These are phyloP conservation scores for Populus hybrid DNA, from an alignment of 441 rosid genomes.

Conservation along the genomic window DNA sequence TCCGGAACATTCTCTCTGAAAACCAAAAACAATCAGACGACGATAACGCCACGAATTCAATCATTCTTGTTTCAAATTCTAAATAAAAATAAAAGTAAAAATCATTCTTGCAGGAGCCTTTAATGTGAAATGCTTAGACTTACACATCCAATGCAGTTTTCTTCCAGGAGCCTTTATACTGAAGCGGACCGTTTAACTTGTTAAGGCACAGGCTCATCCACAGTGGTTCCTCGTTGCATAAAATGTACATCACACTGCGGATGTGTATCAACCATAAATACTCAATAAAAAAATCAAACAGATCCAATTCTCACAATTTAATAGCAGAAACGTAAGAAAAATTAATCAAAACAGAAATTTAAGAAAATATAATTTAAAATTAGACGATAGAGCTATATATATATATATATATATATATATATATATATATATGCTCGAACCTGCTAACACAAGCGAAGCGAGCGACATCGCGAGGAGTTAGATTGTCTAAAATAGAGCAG, in stretches of 20 bases:
- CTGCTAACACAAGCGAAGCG: conserved; percentile 93
- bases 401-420: too few species aligned
- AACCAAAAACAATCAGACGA: conserved; percentile 11
- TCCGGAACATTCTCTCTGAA: conserved; percentile 60
- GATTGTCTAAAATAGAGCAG: conserved; percentile 56
- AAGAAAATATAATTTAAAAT: neutral
- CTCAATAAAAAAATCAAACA: neutral
- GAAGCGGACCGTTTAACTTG: conserved; percentile 46
- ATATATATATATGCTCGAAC: conserved; percentile 37
- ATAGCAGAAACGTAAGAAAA: neutral
- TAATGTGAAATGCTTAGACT: conserved; percentile 20
- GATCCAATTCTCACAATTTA: neutral
- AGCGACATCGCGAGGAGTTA: conserved; percentile 70
- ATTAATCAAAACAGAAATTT: neutral
- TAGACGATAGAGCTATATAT: neutral
- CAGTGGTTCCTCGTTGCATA: conserved; percentile 88
- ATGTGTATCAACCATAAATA: conserved; percentile 2
- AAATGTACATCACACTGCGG: conserved; percentile 76
- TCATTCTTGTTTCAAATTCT: neutral
- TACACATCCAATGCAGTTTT: conserved; percentile 67
- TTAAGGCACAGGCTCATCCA: conserved; percentile 84
- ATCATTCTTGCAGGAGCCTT: neutral
- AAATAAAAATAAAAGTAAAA: neutral
- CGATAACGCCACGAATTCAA: neutral
- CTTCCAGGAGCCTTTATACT: conserved; percentile 87